These are phyloP conservation scores for Aspergillus sp. DNA, from an alignment of 2,329 filamentous ascomycete species.

Conservation along the genomic window DNA sequence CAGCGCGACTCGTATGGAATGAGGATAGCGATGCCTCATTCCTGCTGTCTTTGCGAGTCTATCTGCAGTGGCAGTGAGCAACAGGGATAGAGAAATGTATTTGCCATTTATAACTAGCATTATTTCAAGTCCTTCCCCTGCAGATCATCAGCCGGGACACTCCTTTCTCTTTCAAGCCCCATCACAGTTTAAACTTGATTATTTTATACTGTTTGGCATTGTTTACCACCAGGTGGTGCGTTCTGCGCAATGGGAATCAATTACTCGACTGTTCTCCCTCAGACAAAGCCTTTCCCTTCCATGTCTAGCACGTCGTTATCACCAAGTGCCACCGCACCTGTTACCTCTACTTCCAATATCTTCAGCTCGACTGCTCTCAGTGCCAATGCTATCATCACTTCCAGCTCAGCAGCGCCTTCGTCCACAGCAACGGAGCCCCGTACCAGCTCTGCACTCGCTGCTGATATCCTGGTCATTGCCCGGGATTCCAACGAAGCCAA, in stretches of 20 bases:
- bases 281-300: neutral
- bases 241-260: neutral
- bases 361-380: neutral
- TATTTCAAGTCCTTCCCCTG: too few species aligned
- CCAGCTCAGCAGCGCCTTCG: too few species aligned
- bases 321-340: neutral
- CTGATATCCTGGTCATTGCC: constrained; percentile 58
- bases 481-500: constrained; percentile 51
- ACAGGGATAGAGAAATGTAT: neutral
- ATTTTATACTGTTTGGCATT: neutral
- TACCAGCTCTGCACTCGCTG: constrained; percentile 18
- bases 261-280: neutral
- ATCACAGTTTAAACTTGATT: too few species aligned
- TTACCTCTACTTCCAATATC: neutral
- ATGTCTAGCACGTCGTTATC: neutral
- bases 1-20: neutral
- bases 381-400: too few species aligned
- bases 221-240: neutral
- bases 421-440: too few species aligned
- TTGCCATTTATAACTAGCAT: neutral
- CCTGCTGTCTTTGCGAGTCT: neutral
- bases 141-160: neutral
- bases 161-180: neutral
- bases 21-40: neutral
- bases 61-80: neutral